Conservation (phyloP, 2,329 filamentous ascomycete species). For the Blastomyces parvus region DNA sequence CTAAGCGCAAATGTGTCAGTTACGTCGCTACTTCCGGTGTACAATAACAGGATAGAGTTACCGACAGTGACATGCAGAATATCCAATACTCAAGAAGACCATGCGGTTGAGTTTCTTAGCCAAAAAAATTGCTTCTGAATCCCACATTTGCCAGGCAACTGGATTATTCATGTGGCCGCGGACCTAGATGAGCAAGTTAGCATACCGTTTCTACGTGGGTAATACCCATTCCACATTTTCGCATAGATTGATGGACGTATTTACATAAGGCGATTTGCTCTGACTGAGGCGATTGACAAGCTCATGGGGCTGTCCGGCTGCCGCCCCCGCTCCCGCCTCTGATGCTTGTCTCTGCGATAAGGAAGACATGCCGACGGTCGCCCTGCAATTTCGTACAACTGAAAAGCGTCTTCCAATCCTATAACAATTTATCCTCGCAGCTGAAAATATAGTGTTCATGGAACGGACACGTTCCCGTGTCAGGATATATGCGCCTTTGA, state of each 20-base stretch:
- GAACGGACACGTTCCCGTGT: neutral
- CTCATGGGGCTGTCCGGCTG: slow-evolving; percentile 20
- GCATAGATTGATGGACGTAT: neutral
- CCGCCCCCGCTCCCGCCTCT: slow-evolving; percentile 21
- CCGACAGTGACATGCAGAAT: slow-evolving; percentile 89
- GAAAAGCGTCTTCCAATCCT: neutral
- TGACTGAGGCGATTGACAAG: slow-evolving; percentile 50
- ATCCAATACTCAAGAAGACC: slow-evolving; percentile 90
- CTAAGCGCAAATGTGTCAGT: slow-evolving; percentile 35
- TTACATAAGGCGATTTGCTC: slow-evolving; percentile 59
- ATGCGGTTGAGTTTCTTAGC: slow-evolving; percentile 76
- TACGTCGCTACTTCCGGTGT: slow-evolving; percentile 5
- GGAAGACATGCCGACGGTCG: slow-evolving; percentile 20
- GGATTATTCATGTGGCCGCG: slow-evolving; percentile 68
- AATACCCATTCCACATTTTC: slow-evolving; percentile 7
- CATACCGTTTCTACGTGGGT: neutral
- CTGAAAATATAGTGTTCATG: neutral
- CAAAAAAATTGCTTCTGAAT: slow-evolving; percentile 62
- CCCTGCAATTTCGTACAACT: neutral
- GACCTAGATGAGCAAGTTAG: slow-evolving; percentile 39
- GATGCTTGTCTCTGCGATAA: slow-evolving; percentile 21
- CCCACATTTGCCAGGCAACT: slow-evolving; percentile 87
- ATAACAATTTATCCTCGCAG: neutral
- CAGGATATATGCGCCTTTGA: neutral
- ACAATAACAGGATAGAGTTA: neutral